A percentile compares a stretch with the other conserved stretches of the same genome.
These are phyloP conservation scores for Oryza glaberrima DNA, from an alignment of 176 grass and related monocot genomes.

Conservation along the genomic window DNA sequence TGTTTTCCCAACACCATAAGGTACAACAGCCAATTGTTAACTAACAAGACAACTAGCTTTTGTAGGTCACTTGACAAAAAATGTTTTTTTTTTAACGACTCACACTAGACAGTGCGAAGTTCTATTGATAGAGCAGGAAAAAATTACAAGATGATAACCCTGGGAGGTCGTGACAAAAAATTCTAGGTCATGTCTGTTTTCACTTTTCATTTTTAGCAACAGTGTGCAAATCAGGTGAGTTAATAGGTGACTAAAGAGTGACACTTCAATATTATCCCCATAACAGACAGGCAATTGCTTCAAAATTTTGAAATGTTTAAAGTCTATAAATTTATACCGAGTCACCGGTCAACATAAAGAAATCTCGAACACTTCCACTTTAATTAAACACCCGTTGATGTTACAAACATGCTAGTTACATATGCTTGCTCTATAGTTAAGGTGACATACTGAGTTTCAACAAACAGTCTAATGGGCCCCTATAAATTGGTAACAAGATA, in stretches of 20 bases:
- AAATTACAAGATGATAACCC: too few species aligned
- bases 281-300: not conserved
- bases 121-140: too few species aligned
- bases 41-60: slow-evolving; percentile 23
- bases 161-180: not conserved
- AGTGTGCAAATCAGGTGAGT: not conserved
- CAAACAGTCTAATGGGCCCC: not conserved
- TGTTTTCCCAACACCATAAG: slow-evolving; percentile 6
- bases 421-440: not conserved
- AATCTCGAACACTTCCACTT: not conserved
- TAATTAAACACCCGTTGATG: not conserved
- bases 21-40: not conserved
- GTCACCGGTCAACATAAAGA: not conserved
- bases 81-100: not conserved
- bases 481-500: not conserved
- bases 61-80: slow-evolving; percentile 13
- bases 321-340: not conserved
- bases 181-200: not conserved
- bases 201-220: not conserved
- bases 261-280: not conserved
- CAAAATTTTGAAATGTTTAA: slow-evolving; percentile 9
- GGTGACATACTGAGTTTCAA: not conserved
- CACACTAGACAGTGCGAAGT: too few species aligned
- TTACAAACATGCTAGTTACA: slow-evolving; percentile 21
- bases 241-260: slow-evolving; percentile 16